Evolutionary conservation across 352 stramenopile genomes (phyloP).

Genomic region (Chrysophaeum taylorii): DNA sequence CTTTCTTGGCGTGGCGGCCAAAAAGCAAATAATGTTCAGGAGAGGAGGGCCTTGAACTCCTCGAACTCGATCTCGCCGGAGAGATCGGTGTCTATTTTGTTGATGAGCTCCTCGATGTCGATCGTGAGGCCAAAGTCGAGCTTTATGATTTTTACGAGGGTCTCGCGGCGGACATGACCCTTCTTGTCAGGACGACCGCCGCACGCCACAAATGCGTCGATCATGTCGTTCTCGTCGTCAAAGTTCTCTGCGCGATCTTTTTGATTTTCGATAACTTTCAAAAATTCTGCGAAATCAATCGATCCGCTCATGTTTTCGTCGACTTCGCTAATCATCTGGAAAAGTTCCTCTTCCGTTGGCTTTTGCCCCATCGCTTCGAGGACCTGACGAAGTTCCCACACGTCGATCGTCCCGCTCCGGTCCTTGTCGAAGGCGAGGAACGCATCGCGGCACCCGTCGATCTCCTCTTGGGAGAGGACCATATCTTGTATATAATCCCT

Average conservation of each 20-base stretch:
- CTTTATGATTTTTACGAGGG: conserved; percentile 80
- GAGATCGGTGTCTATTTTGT: conserved; percentile 83
- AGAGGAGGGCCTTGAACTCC: conserved; percentile 84
- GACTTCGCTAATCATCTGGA: conserved; percentile 75
- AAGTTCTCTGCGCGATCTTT: conserved; percentile 83
- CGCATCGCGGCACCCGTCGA: conserved; percentile 83
- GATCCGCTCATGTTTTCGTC: conserved; percentile 48
- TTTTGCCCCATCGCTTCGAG: conserved; percentile 92
- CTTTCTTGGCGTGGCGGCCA: too few relatives aligned
- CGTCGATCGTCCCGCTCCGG: conserved; percentile 80
- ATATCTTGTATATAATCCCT: too few relatives aligned
- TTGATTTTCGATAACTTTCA: conserved; percentile 91
- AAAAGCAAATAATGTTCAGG: too few relatives aligned
- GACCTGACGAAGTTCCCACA: conserved; percentile 86
- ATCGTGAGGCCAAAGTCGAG: conserved; percentile 83
- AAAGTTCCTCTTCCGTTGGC: conserved; percentile 90
- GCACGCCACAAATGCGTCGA: conserved; percentile 90
- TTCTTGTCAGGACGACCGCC: conserved; percentile 75
- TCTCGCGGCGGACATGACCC: conserved; percentile 66
- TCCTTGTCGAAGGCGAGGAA: conserved; percentile 95
- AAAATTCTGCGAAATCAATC: conserved; percentile 93
- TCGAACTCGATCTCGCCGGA: conserved; percentile 88
- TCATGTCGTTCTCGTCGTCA: conserved; percentile 91
- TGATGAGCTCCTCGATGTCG: conserved; percentile 88
- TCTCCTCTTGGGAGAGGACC: conserved; percentile 86